Evolutionary conservation across 129 eudicot species (phyloP), one percentile per base, ranked within the genome.

Genomic region (Scalesia atractyloides): DNA sequence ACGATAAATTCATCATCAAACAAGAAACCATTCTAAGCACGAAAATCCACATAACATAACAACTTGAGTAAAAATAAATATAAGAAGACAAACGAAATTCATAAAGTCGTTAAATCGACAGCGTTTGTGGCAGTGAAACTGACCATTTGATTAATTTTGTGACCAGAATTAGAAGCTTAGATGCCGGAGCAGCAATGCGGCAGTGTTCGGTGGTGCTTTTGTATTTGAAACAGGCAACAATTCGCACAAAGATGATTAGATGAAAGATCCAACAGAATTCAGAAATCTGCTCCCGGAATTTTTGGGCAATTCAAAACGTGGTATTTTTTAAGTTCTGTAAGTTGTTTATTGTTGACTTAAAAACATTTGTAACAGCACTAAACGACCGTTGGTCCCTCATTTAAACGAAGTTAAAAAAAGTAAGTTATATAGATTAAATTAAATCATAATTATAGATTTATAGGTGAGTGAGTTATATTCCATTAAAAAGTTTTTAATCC

Each of bases 131-230:
- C 3, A 8, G 14, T 50, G 74, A 69, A 33, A 69, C 64, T 69
- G 64, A 69, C 74, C 64, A 69, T 69, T 53, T 69, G 51, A 69
- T 51, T 33, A 19, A 16, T 30, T 56, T 9, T 5, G 30, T 49
- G 5, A 52, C 8, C 49, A 13, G 16, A 17, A 17, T 17, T 17
- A 50, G 63, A 51, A 52, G 46, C 30, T 2, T 69, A 5, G 26
- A 24, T 17, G 9, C 60, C 24, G 2, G 14, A 15, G 14, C 17
- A 37, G 15, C 68, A 16, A 6, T 2, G 10, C 13, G 26, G 24
- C 0, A 0, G 26, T 37, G 26, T 10, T 18, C 6, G 24, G 50
- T 41, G 51, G 70, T 66, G 70, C 56, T 66, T 43, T 44, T 46
- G 71, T 46, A 7, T 24, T 24, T 26, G 17, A 24, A 66, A 66